phyloP scores from a whole-genome alignment of 106 monocot genomes.

The Alisma plantagoaquatica region DNA sequence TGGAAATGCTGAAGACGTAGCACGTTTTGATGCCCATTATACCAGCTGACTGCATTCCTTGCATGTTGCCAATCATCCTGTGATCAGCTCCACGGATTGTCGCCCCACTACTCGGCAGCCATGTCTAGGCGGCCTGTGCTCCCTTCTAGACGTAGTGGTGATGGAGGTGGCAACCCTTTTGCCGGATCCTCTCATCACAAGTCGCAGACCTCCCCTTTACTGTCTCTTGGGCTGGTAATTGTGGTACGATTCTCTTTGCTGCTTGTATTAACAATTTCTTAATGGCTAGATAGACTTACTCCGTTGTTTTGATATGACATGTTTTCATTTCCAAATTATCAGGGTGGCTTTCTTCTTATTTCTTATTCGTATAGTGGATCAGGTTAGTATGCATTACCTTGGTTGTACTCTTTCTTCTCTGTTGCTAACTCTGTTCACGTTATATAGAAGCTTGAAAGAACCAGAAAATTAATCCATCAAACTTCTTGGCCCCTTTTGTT shows the following conservation, averaged over 20 bases:
- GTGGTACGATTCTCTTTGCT: constrained; percentile 31
- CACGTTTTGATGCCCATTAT: too few species aligned
- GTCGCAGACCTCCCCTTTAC: constrained; percentile 12
- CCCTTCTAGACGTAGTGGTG: constrained; percentile 14
- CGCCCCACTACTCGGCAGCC: too few species aligned
- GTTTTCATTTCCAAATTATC: neutral
- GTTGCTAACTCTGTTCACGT: neutral
- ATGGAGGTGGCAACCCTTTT: constrained; percentile 8
- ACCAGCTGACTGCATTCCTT: too few species aligned
- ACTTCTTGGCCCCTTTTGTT: too few species aligned
- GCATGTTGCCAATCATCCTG: too few species aligned
- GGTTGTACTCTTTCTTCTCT: neutral
- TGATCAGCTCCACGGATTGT: too few species aligned
- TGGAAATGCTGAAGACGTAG: too few species aligned
- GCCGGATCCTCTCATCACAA: constrained; percentile 11
- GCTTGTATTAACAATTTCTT: neutral
- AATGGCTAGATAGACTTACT: neutral
- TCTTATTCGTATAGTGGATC: constrained; percentile 56
- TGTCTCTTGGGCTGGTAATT: constrained; percentile 40
- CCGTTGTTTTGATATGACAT: too few species aligned
- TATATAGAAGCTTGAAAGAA: neutral
- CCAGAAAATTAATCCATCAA: neutral
- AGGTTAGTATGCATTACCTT: constrained; percentile 24
- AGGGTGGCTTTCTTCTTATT: constrained; percentile 67
- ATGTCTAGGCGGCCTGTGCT: constrained; percentile 31